Conservation (phyloP, 768 basidiomycete genomes). For the Tylopilus sp. region DNA sequence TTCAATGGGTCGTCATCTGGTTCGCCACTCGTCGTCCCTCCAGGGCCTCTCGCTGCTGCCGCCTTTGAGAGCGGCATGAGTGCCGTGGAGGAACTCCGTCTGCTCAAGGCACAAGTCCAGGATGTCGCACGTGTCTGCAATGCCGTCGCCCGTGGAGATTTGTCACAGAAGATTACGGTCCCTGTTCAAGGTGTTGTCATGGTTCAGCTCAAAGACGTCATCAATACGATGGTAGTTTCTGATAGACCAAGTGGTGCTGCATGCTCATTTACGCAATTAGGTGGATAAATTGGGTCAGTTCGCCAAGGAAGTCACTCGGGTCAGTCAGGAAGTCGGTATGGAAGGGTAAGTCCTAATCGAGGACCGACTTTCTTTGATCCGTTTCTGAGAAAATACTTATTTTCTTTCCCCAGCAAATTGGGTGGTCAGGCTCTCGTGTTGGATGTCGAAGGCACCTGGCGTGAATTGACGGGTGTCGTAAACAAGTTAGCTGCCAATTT, state of each 20-base stretch:
- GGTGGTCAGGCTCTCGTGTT: conserved; percentile 84
- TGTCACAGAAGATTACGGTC: conserved; percentile 77
- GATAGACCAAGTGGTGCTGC: conserved; percentile 3
- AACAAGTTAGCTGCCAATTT: conserved; percentile 80
- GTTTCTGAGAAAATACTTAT: conserved; percentile 3
- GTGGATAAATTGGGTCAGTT: conserved; percentile 79
- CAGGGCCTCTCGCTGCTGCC: conserved; percentile 54
- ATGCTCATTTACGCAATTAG: conserved; percentile 29
- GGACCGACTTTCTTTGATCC: not conserved
- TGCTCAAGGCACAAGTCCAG: conserved; percentile 83
- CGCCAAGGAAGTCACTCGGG: conserved; percentile 87
- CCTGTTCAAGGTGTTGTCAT: conserved; percentile 76
- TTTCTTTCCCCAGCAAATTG: conserved; percentile 55
- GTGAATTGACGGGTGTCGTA: conserved; percentile 77
- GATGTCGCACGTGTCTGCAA: conserved; percentile 78
- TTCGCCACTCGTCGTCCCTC: conserved; percentile 45
- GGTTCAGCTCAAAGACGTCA: conserved; percentile 77
- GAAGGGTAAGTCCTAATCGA: conserved; percentile 49
- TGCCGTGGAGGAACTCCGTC: conserved; percentile 71
- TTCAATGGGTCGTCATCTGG: conserved; percentile 30
- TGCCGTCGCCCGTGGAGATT: conserved; percentile 71
- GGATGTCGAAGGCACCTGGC: conserved; percentile 90
- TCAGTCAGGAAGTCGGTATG: conserved; percentile 80
- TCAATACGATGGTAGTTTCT: conserved; percentile 57
- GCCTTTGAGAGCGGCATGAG: conserved; percentile 60